These are phyloP conservation scores for Parmales sp. DNA, from an alignment of 108 stramenopile genomes.

Conservation along the genomic window DNA sequence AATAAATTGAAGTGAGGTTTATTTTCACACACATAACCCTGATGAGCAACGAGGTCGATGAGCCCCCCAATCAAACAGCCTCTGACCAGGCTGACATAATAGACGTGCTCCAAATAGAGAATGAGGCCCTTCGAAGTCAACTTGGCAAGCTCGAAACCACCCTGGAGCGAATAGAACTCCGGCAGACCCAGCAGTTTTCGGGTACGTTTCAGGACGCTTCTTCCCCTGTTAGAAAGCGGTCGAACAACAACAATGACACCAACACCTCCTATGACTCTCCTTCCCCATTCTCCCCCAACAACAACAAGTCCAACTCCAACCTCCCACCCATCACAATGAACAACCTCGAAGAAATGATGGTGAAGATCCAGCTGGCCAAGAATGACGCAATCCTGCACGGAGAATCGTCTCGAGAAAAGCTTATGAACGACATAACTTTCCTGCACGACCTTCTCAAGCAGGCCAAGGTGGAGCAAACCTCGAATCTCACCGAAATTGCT, in stretches of 20 bases:
- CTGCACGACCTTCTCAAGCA: neutral
- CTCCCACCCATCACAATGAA: neutral
- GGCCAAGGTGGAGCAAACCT: neutral
- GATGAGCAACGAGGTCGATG: too few species aligned
- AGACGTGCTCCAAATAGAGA: constrained; percentile 1
- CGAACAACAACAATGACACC: neutral
- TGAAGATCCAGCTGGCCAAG: neutral
- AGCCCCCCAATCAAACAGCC: too few species aligned
- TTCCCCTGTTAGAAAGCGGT: neutral
- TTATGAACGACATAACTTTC: neutral
- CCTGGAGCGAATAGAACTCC: neutral
- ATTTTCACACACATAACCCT: too few species aligned
- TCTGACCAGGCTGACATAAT: too few species aligned
- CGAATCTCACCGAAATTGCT: neutral
- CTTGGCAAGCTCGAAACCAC: neutral
- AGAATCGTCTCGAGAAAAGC: neutral
- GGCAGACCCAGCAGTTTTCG: neutral
- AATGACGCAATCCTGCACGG: neutral
- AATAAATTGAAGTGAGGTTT: too few species aligned
- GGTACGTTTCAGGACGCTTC: neutral
- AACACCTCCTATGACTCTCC: neutral
- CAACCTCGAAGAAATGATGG: neutral
- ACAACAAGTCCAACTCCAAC: neutral
- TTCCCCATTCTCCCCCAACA: neutral
- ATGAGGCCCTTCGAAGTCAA: neutral